phyloP scores from a whole-genome alignment of 805 yeast species.

The Brettanomyces anomalus region DNA sequence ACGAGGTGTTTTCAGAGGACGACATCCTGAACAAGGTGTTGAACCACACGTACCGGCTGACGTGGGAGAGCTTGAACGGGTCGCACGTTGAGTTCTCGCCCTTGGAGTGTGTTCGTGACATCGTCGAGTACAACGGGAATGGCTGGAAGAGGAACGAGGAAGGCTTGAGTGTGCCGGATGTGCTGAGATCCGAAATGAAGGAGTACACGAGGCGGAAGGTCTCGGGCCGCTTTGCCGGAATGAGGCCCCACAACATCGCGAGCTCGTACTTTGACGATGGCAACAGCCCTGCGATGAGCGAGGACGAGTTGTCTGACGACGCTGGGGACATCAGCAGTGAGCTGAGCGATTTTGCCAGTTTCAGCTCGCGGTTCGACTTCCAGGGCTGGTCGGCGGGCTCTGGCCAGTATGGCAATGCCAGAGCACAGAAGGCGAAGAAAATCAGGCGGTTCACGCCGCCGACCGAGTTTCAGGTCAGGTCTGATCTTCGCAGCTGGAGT shows the following conservation, averaged over 20 bases:
- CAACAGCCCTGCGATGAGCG: not conserved
- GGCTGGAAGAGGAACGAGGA: constrained; percentile 53
- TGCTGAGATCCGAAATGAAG: constrained; percentile 11
- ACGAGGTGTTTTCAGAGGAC: constrained; percentile 1
- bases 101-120: constrained; percentile 63
- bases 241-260: not conserved
- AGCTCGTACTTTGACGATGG: not conserved
- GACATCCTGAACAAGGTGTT: constrained; percentile 14
- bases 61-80: constrained; percentile 21
- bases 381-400: too few relatives aligned
- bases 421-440: not conserved
- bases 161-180: constrained; percentile 32
- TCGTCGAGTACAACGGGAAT: constrained; percentile 53
- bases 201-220: not conserved
- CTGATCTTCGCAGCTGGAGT: constrained; percentile 35
- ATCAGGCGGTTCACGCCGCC: constrained; percentile 14
- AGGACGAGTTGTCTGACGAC: not conserved
- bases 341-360: not conserved
- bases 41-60: constrained; percentile 23
- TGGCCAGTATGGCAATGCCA: too few relatives aligned
- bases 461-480: constrained; percentile 24
- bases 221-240: not conserved
- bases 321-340: not conserved
- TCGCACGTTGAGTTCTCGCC: constrained; percentile 46
- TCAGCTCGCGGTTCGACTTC: not conserved